Evolutionary conservation across 345 rosid species (phyloP), one percentile per base, ranked within the genome.

Genomic region (Lagerstroemia speciosa): DNA sequence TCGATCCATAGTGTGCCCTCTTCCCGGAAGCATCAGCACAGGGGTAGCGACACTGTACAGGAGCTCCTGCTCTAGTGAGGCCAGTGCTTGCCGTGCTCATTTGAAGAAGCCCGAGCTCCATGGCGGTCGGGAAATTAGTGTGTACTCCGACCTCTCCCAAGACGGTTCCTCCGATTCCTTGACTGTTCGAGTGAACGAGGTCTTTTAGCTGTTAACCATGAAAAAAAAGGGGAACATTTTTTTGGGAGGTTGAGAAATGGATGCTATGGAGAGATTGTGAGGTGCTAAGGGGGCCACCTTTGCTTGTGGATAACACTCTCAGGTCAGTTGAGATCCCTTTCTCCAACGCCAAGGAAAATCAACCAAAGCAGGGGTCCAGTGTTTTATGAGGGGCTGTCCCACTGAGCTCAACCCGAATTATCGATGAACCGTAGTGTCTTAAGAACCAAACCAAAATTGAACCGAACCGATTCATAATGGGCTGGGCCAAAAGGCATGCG

Each of bases 61-160:
- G 71, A 36, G 72, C 71, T 46, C 71, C 77, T 62, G 80, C 77
- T 72, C 82, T 72, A 10, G 78, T 10, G 37, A 48, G 68, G 37
- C 73, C 73, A 52, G 74, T 71, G 38, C 60, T 24, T 1, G 60
- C n/a, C 60, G 82, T 60, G 73, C 79, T 76, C 62, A 82, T 64
- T 38, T 77, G 89, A 68, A 87, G 75, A 46, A 63, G 67, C 29
- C 87, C 75, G 43, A 65, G 80, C 69, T 83, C 78, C 76, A 80
- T 57, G 50, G 86, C 91, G 85, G 84, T 81, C 40, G 31, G 32
- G 32, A 20, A 19, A 48, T 48, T 6, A 4, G 24, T 67, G 12
- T 60, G 67, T 68, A 60, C 22, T 68, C 33, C 6, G 17, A 52
- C 68, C 10, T 8, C 43, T 40, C 38, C 27, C 43, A 8, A 33